Evolutionary conservation across 2,329 filamentous ascomycete species (phyloP), one percentile per base, ranked within the genome.

Genomic region (Phyllosticta capitalensis): DNA sequence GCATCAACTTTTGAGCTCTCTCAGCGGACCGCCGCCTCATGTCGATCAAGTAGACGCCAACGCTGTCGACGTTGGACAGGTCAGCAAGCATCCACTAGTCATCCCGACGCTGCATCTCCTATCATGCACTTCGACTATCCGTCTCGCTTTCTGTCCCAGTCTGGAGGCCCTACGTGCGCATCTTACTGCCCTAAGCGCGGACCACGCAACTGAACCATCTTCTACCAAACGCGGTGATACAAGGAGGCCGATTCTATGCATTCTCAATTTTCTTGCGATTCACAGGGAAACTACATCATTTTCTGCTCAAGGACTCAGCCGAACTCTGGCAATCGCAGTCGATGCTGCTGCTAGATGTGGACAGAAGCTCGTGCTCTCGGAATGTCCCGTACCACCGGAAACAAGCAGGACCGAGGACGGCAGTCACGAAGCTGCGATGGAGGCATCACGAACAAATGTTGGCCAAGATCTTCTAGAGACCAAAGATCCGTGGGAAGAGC

Each of bases 151-250:
- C 73, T 82, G 84, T 58, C 84, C 89, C 0, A 90, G 87, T 2
- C 80, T 94, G 58, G 84, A 88, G 21, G 85, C 89, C 70, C 81
- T 96, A 6, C 86, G 90, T 58, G 89, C 89, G 38, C 89, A 87
- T 67, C 78, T 96, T 33, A 14, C 33, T 45, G 19, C 10, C 38
- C n/a, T 51, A 24, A 7, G 14, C 1, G 9, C 19, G 19, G 17
- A 56, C 22, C 54, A 56, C 52, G 52, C 7, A 52, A 55, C 45
- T 22, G 79, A 21, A 72, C 21, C 14, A n/a, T 45, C 38, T 45
- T 26, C 24, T 26, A 26, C 24, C 7, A 26, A 7, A 7, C 3
- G 24, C 24, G 38, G 21, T 49, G 21, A 9, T 54, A 19, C 48
- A 19, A 12, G 33, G 33, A 9, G 33, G 20, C 52, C 52, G 21